phyloP scores from a whole-genome alignment of 371 early-diverging fungal species.

The Mucor indicus region DNA sequence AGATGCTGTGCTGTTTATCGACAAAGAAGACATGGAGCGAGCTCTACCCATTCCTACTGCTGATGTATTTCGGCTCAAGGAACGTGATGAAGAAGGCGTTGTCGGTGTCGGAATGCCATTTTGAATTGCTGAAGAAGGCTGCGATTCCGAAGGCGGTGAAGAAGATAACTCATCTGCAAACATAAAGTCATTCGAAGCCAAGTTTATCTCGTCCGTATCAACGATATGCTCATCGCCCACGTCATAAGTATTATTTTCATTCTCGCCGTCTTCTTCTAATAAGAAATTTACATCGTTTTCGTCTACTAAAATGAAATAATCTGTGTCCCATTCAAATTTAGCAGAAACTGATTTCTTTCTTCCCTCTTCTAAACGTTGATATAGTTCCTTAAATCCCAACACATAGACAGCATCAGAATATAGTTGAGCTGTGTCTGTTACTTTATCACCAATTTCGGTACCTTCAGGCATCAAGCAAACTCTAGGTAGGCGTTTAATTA shows the following conservation, averaged over 20 bases:
- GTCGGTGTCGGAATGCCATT: conserved; percentile 16
- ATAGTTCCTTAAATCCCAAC: conserved; percentile 55
- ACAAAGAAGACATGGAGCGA: conserved; percentile 32
- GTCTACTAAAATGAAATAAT: conserved; percentile 62
- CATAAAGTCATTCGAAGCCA: conserved; percentile 14
- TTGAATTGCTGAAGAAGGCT: neutral
- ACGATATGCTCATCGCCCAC: conserved; percentile 17
- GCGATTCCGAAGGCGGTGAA: neutral
- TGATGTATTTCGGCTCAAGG: conserved; percentile 19
- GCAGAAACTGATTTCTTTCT: conserved; percentile 30
- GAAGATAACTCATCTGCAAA: neutral
- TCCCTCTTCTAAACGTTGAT: conserved; percentile 42
- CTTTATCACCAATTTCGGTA: conserved; percentile 41
- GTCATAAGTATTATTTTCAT: conserved; percentile 1
- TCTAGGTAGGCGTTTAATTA: conserved; percentile 58
- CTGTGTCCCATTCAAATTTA: conserved; percentile 62
- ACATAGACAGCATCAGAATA: conserved; percentile 53
- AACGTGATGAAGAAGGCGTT: conserved; percentile 30
- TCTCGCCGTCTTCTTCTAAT: conserved; percentile 18
- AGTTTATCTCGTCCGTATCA: neutral
- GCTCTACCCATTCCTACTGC: conserved; percentile 29
- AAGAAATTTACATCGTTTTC: conserved; percentile 66
- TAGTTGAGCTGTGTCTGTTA: conserved; percentile 45
- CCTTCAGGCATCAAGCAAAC: conserved; percentile 44
- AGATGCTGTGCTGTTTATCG: conserved; percentile 27